These are phyloP conservation scores for Talaromyces piceae DNA, from an alignment of 2,329 filamentous ascomycete genomes.

Conservation along the genomic window DNA sequence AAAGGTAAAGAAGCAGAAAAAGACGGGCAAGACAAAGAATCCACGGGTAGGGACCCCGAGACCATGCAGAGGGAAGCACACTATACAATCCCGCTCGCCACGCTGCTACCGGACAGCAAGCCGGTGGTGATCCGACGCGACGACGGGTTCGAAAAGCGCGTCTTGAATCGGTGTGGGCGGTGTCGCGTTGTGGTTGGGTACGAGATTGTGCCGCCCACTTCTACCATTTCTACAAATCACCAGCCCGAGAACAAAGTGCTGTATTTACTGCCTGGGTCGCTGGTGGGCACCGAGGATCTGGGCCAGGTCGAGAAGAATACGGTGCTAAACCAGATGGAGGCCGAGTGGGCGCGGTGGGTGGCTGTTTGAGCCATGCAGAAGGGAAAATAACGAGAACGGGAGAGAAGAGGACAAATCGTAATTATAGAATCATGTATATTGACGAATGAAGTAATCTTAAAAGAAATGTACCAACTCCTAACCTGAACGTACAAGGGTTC, in stretches of 20 bases:
- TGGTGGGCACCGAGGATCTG: conserved; percentile 53
- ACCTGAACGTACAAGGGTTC: too few relatives aligned
- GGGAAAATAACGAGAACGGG: too few relatives aligned
- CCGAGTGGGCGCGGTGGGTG: conserved; percentile 30
- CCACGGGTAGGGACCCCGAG: too few relatives aligned
- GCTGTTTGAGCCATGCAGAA: too few relatives aligned
- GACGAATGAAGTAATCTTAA: not conserved
- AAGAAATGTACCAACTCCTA: not conserved
- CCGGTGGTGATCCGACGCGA: conserved; percentile 47
- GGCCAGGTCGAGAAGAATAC: not conserved
- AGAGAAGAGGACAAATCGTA: conserved; percentile 3
- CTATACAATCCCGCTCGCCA: conserved; percentile 47
- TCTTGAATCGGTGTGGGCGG: conserved; percentile 51
- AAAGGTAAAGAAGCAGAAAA: not conserved
- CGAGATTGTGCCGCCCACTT: conserved; percentile 48
- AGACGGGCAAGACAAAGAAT: not conserved
- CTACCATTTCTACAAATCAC: not conserved
- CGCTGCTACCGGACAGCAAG: conserved; percentile 41
- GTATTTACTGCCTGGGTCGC: conserved; percentile 54
- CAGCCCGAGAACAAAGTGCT: conserved; percentile 36
- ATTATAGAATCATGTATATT: not conserved
- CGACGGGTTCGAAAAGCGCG: conserved; percentile 62
- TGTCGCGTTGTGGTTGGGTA: conserved; percentile 59
- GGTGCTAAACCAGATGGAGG: conserved; percentile 15
- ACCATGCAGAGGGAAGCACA: too few relatives aligned